Percentiles rank a stretch among this genome's conserved stretches.
Evolutionary conservation across 2,329 filamentous ascomycete genomes (phyloP).

Genomic region (Ophiostoma ulmi): DNA sequence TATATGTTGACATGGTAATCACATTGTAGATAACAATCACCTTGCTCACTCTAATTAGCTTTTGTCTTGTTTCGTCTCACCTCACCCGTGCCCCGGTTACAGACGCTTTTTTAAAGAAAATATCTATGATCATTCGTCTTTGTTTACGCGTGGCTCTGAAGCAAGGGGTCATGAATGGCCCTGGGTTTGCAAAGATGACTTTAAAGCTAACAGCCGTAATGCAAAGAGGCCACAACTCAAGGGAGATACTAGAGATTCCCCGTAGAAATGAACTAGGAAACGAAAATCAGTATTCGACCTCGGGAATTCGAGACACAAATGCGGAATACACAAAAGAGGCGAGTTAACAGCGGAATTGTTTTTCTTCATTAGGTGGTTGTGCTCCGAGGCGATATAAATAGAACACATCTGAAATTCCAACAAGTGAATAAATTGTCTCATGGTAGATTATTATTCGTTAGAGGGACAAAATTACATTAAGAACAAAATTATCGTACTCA

Average conservation of each 20-base stretch:
- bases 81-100: not conserved
- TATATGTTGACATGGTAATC: not conserved
- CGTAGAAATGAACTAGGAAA: not conserved
- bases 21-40: not conserved
- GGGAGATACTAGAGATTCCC: not conserved
- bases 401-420: not conserved
- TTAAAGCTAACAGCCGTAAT: too few species aligned
- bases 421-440: not conserved
- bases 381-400: constrained; percentile 1
- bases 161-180: not conserved
- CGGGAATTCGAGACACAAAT: not conserved
- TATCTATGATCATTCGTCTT: not conserved
- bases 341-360: not conserved
- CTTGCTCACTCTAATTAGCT: not conserved
- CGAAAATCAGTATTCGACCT: not conserved
- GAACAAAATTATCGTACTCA: not conserved
- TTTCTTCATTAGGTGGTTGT: not conserved
- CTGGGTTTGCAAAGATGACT: not conserved
- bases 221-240: not conserved
- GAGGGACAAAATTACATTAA: not conserved
- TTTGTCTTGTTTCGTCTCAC: constrained; percentile 8
- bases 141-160: constrained; percentile 4
- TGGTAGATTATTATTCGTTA: not conserved
- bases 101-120: not conserved
- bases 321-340: not conserved